Evolutionary conservation across 768 basidiomycete species (phyloP), one percentile per base, ranked within the genome.

Genomic region (Cyathus striatus): DNA sequence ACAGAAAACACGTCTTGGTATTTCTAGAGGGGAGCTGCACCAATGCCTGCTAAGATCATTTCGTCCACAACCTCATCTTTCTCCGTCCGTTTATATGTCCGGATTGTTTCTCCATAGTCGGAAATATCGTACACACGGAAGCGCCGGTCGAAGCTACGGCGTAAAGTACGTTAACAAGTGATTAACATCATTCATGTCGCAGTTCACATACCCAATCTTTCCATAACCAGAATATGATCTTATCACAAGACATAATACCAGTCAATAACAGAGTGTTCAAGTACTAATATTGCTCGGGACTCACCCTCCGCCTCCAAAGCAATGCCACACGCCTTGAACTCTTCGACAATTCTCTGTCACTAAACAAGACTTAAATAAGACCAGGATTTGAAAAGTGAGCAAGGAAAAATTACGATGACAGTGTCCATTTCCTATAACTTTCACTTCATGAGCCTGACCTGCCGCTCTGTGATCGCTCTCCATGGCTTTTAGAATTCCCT

Each of bases 281-380:
- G n/a, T n/a, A n/a, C n/a, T 23, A 32, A 43, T 3, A 35, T 18
- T 13, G n/a, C 17, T 7, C n/a, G n/a, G n/a, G n/a, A 68, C 79
- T 61, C 54, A 85, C 75, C 86, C 84, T 59, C 88, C 89, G 30
- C 90, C 90, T 6, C 86, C 86, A 56, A 94, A 94, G 62, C 93
- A 96, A 48, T 83, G 65, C 94, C 95, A 97, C 12, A 97, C 76
- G 7, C 90, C 90, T 44, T 82, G 76, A 14, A 91, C 73, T 13
- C 93, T 78, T 52, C 83, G 75, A 53, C 94, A 96, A 50, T 92
- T 86, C 56, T 96, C 91, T 13, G 89, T 92, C 13, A 90, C 88
- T 88, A 58, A 54, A 37, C 41, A 14, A 48, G 20, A 4, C 18
- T 26, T 14, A 32, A 17, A 46, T 3, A 51, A 27, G 2, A 22